Evolutionary conservation across 192 early-diverging fungal species (phyloP).

Genomic region (Gamsiella multidivaricata): DNA sequence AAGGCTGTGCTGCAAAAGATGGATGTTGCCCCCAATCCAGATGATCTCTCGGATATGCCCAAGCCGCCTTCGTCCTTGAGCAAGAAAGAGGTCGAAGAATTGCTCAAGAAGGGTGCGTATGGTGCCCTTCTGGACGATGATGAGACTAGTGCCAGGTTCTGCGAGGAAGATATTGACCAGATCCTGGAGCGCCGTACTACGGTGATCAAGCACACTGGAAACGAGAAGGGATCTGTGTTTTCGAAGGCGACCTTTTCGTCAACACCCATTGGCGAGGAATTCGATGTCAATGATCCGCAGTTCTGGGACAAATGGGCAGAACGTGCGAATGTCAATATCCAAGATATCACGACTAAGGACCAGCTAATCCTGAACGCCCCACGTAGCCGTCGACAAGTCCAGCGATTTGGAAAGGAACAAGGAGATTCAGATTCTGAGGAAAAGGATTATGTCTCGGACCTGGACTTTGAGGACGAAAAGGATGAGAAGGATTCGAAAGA

Average conservation of each 20-base stretch:
- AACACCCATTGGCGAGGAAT: constrained; percentile 56
- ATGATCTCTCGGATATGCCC: constrained; percentile 58
- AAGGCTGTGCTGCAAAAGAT: constrained; percentile 81
- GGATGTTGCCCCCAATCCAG: constrained; percentile 65
- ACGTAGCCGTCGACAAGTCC: constrained; percentile 71
- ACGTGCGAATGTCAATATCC: constrained; percentile 76
- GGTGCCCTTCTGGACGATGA: constrained; percentile 90
- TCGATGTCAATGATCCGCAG: constrained; percentile 85
- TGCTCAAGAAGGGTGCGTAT: constrained; percentile 90
- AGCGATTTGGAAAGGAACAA: constrained; percentile 56
- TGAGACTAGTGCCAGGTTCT: constrained; percentile 79
- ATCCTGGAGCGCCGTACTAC: constrained; percentile 84
- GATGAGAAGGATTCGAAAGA: constrained; percentile 34
- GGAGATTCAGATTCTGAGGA: constrained; percentile 60
- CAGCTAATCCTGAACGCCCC: constrained; percentile 76
- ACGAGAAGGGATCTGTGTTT: constrained; percentile 79
- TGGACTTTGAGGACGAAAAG: constrained; percentile 55
- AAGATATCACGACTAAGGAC: constrained; percentile 61
- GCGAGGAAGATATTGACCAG: constrained; percentile 90
- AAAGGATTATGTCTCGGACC: constrained; percentile 58
- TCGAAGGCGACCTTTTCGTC: constrained; percentile 84
- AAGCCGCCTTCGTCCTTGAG: constrained; percentile 67
- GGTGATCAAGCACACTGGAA: constrained; percentile 80
- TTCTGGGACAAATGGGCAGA: constrained; percentile 93
- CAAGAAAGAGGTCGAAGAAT: constrained; percentile 84